phyloP scores from a whole-genome alignment of 768 basidiomycete species.

The Hericium rajendrae region DNA sequence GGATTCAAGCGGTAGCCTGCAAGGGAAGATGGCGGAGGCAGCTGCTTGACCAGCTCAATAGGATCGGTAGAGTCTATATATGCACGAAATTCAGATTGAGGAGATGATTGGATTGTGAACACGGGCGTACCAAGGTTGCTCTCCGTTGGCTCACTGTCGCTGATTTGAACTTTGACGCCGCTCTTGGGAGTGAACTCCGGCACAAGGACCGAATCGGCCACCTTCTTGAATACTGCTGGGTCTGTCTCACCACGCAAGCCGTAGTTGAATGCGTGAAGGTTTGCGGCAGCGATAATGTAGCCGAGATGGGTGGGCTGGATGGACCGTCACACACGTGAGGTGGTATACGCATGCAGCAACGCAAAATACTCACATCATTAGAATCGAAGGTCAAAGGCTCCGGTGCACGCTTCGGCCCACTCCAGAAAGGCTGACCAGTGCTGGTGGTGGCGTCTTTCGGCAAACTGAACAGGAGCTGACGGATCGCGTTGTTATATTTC shows the following conservation, averaged over 20 bases:
- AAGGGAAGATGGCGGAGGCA: conserved; percentile 85
- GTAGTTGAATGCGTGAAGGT: conserved; percentile 97
- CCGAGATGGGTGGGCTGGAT: conserved; percentile 71
- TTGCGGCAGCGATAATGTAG: conserved; percentile 89
- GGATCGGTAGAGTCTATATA: conserved; percentile 25
- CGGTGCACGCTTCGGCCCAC: conserved; percentile 94
- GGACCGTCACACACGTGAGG: background rate
- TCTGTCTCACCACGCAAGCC: conserved; percentile 88
- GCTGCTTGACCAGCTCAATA: conserved; percentile 47
- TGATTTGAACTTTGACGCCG: conserved; percentile 89
- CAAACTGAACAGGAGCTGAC: conserved; percentile 85
- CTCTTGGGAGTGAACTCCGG: conserved; percentile 91
- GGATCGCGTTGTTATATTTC: conserved; percentile 88
- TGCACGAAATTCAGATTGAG: background rate
- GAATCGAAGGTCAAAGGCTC: conserved; percentile 83
- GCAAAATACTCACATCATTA: conserved; percentile 54
- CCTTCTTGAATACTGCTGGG: conserved; percentile 67
- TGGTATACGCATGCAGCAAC: background rate
- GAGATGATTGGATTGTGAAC: background rate
- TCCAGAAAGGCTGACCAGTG: conserved; percentile 97
- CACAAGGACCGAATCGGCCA: conserved; percentile 74
- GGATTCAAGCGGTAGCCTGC: conserved; percentile 94
- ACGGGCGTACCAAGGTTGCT: conserved; percentile 31
- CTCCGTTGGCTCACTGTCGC: conserved; percentile 78
- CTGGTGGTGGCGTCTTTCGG: conserved; percentile 91